A percentile compares a stretch with the other conserved stretches of the same genome.
Conservation (phyloP, 768 basidiomycete genomes). For the Brasilioporus rufonigricans region DNA sequence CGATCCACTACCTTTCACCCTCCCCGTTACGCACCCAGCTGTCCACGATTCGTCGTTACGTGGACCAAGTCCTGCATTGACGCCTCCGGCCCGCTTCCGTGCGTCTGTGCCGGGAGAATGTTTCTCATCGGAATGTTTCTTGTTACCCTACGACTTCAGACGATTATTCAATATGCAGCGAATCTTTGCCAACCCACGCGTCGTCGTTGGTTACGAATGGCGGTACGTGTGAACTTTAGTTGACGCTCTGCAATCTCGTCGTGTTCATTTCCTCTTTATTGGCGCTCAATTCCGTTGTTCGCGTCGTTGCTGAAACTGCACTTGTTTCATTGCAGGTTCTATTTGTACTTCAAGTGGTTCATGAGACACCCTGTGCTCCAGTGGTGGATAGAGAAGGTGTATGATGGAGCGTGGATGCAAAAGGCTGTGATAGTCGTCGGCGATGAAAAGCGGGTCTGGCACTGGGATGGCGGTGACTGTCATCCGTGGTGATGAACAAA, state of each 20-base stretch:
- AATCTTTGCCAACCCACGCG: conserved; percentile 40
- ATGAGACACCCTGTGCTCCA: conserved; percentile 37
- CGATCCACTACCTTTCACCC: conserved; percentile 22
- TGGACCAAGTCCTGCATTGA: conserved; percentile 20
- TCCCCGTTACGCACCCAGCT: conserved; percentile 17
- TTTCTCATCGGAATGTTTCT: conserved; percentile 37
- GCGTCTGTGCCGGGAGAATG: conserved; percentile 16
- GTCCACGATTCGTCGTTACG: conserved; percentile 5
- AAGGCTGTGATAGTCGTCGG: conserved; percentile 37
- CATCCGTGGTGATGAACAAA: conserved; percentile 6
- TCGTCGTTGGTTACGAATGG: conserved; percentile 38
- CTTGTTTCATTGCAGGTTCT: conserved; percentile 20
- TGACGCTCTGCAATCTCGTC: not conserved
- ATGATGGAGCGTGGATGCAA: conserved; percentile 39
- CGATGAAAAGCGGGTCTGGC: conserved; percentile 19
- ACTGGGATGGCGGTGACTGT: conserved; percentile 26
- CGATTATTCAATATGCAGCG: conserved; percentile 37
- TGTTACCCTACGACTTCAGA: conserved; percentile 42
- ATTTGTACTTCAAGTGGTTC: conserved; percentile 36
- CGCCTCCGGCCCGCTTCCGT: conserved; percentile 17
- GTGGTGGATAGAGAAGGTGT: conserved; percentile 42
- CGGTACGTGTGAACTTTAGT: conserved; percentile 16
- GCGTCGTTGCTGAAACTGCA: not conserved
- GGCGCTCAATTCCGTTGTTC: no score
- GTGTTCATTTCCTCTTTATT: no score